A percentile compares a stretch with the other conserved stretches of the same genome.
These are phyloP conservation scores for Clohesyomyces aquaticus DNA, from an alignment of 495 filamentous ascomycete species.

Conservation along the genomic window DNA sequence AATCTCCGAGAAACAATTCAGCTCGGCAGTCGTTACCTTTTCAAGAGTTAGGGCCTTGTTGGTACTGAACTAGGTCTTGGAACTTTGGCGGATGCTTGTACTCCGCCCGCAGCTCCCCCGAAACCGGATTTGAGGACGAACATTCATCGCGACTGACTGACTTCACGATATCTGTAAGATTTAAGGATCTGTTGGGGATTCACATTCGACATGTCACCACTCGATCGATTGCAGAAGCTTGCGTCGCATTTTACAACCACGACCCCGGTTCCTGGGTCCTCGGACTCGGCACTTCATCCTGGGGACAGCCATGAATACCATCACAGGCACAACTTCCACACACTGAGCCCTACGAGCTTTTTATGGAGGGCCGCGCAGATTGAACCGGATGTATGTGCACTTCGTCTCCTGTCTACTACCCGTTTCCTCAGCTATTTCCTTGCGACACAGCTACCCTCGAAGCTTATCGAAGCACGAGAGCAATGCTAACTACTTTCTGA, in stretches of 20 bases:
- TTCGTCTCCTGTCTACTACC: not conserved
- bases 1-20: not conserved
- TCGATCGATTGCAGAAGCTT: conserved; percentile 61
- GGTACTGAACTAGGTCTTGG: too few species aligned
- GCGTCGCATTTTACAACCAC: conserved; percentile 62
- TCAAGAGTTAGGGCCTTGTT: not conserved
- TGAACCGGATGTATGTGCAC: conserved; percentile 63
- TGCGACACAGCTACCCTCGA: too few species aligned
- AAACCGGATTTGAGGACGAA: too few species aligned
- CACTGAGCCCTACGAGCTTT: conserved; percentile 87
- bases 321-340: conserved; percentile 70
- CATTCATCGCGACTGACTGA: not conserved
- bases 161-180: not conserved
- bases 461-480: too few species aligned
- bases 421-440: not conserved
- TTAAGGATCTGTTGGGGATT: not conserved
- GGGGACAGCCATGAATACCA: conserved; percentile 45
- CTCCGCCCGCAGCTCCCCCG: too few species aligned
- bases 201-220: conserved; percentile 33
- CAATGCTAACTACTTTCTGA: too few species aligned
- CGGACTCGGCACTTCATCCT: conserved; percentile 39
- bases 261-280: conserved; percentile 43
- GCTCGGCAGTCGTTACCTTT: not conserved
- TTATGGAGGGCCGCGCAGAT: conserved; percentile 85
- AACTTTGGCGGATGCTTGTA: too few species aligned